A percentile compares a stretch with the other conserved stretches of the same genome.
Evolutionary conservation across 2,329 filamentous ascomycete genomes (phyloP).

Genomic region (Aspergillus floridensis): DNA sequence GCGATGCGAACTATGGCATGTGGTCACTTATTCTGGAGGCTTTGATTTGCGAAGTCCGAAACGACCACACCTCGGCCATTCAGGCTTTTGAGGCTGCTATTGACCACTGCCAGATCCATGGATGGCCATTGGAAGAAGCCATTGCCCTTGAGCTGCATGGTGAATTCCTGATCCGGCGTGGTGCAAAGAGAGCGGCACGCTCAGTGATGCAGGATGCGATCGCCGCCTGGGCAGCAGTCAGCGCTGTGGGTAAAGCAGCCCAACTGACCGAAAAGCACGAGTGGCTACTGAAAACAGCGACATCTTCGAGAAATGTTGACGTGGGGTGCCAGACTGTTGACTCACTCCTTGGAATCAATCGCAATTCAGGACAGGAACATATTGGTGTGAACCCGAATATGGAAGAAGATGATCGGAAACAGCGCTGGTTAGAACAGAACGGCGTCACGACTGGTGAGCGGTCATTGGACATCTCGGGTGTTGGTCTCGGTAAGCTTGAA

Average conservation of each 20-base stretch:
- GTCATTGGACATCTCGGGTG: slow-evolving; percentile 42
- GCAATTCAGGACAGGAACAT: slow-evolving; percentile 31
- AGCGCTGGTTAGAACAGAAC: slow-evolving; percentile 44
- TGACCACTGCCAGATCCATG: slow-evolving; percentile 59
- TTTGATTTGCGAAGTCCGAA: slow-evolving; percentile 51
- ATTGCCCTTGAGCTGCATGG: slow-evolving; percentile 61
- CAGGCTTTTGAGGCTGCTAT: slow-evolving; percentile 49
- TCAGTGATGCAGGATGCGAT: slow-evolving; percentile 58
- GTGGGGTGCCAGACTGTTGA: slow-evolving; percentile 57
- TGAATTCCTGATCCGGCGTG: slow-evolving; percentile 57
- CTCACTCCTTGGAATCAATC: slow-evolving; percentile 45
- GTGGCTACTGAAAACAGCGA: slow-evolving; percentile 57
- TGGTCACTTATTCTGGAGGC: slow-evolving; percentile 58
- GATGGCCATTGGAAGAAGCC: slow-evolving; percentile 59
- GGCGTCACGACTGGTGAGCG: slow-evolving; percentile 38
- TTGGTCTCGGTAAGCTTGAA: slow-evolving; percentile 35
- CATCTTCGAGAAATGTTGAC: slow-evolving; percentile 52
- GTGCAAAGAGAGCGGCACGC: slow-evolving; percentile 58
- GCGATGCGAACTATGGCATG: slow-evolving; percentile 59
- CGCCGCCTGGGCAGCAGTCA: slow-evolving; percentile 57
- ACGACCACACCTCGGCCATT: slow-evolving; percentile 47
- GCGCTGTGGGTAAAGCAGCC: slow-evolving; percentile 58
- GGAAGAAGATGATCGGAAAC: slow-evolving; percentile 41
- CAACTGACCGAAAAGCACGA: slow-evolving; percentile 59
- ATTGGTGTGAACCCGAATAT: slow-evolving; percentile 29